Percentiles rank a stretch among this genome's conserved stretches.
phyloP scores from a whole-genome alignment of 352 stramenopile species.

The Globisporangium rhizosaccharum region DNA sequence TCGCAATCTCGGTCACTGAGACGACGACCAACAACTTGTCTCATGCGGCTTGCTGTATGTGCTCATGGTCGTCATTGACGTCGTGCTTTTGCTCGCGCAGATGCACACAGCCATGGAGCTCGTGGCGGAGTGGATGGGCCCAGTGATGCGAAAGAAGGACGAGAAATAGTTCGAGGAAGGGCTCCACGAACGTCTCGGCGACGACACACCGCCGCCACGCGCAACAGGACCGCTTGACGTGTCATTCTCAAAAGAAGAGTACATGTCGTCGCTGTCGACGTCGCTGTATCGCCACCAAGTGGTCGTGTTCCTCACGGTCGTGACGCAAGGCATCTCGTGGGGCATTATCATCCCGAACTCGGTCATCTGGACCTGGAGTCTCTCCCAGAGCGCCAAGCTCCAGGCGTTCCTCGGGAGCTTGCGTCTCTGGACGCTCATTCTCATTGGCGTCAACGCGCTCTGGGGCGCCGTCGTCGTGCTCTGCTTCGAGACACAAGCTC shows the following conservation, averaged over 20 bases:
- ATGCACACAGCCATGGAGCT: slow-evolving; percentile 20
- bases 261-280: slow-evolving; percentile 16
- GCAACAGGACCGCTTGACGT: background rate
- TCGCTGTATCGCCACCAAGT: slow-evolving; percentile 36
- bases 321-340: slow-evolving; percentile 40
- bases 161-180: slow-evolving; percentile 5
- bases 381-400: slow-evolving; percentile 21
- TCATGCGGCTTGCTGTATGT: slow-evolving; percentile 20
- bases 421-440: slow-evolving; percentile 29
- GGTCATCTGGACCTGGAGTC: slow-evolving; percentile 37
- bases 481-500: slow-evolving; percentile 20
- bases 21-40: slow-evolving; percentile 17
- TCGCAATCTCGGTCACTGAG: slow-evolving; percentile 5
- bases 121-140: slow-evolving; percentile 12
- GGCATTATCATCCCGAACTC: slow-evolving; percentile 45
- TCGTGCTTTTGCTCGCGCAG: slow-evolving; percentile 15
- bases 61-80: slow-evolving; percentile 19
- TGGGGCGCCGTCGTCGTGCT: slow-evolving; percentile 31
- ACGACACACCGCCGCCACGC: background rate
- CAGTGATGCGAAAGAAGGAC: slow-evolving; percentile 14
- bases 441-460: slow-evolving; percentile 25
- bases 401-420: slow-evolving; percentile 37
- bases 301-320: slow-evolving; percentile 22
- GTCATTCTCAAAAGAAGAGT: slow-evolving; percentile 12
- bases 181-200: background rate